A percentile compares a stretch with the other conserved stretches of the same genome.
Conservation (phyloP, 768 basidiomycete genomes). For the Candolleomyces efflorescens region DNA sequence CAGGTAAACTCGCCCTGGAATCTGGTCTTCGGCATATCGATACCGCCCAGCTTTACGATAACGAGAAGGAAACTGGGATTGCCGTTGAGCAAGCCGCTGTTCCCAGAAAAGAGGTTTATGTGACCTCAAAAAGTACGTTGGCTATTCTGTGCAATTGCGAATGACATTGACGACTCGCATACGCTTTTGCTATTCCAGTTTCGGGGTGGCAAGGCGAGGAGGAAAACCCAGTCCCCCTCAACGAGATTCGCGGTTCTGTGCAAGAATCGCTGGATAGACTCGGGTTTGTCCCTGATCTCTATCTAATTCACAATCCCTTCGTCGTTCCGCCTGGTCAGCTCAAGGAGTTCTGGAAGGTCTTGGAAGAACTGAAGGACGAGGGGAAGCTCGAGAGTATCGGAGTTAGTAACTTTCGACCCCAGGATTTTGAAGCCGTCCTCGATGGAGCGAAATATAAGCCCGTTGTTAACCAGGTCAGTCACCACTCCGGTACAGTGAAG, state of each 20-base stretch:
- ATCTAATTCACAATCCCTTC: constrained; percentile 45
- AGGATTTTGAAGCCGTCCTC: constrained; percentile 39
- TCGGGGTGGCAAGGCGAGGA: background rate
- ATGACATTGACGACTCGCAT: background rate
- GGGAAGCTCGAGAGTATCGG: constrained; percentile 40
- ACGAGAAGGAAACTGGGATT: constrained; percentile 39
- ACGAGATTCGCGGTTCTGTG: constrained; percentile 37
- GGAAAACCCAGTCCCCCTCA: constrained; percentile 18
- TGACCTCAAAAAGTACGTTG: constrained; percentile 39
- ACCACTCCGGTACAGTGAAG: background rate
- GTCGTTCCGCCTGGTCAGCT: constrained; percentile 21
- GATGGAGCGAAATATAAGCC: constrained; percentile 45
- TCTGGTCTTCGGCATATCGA: constrained; percentile 49
- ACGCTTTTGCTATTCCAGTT: background rate
- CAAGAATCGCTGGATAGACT: constrained; percentile 44
- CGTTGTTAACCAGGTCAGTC: constrained; percentile 46
- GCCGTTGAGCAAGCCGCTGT: constrained; percentile 30
- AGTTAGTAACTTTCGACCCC: constrained; percentile 49
- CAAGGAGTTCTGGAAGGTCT: constrained; percentile 41
- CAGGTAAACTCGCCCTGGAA: constrained; percentile 27
- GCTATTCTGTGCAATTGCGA: background rate
- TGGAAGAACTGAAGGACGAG: constrained; percentile 45
- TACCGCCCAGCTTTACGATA: constrained; percentile 45
- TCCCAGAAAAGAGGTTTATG: constrained; percentile 38
- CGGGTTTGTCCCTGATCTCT: constrained; percentile 45